Base-by-base conservation (phyloP, 164 flowering plant species). In the Litsea cubeba region DNA sequence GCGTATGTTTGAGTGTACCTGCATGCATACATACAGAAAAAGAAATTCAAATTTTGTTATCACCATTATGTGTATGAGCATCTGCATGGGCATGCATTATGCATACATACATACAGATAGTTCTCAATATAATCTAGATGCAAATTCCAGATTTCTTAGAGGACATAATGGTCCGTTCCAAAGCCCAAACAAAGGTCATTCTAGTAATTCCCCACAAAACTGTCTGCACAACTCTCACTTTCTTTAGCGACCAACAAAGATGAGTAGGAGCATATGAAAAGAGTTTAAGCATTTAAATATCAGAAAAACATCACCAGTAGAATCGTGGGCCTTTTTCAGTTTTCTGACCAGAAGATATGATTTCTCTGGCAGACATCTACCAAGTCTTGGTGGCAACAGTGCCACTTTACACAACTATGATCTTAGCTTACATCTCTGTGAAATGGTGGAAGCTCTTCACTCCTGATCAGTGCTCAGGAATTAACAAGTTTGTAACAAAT, bases 381-480 rank as follows among this genome's bases (percentile, higher is more conserved):
- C 88, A 88, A 74, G 87, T 89, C 62, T 81, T 90, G 75, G 83
- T 77, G 57, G 91, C 95, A 28, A 85, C 78, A 15, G 84, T 89
- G 62, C 98, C 98, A 2, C 77, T 94, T 51, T 91, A 90, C 71
- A 79, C 87, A 32, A 84, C 86, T 69, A 87, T 90, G 91, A 74
- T 88, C 70, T 72, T 88, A 73, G 97, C 91, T 69, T 91, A 88
- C 77, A 51, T 81, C 5, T 90, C 94, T 22, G 79, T 87, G n/a
- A 89, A 83, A 82, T 85, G 90, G 85, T 84, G 85, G 88, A 89
- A 87, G 77, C 80, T 94, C 69, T 94, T 94, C 81, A 83, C 90
- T 17, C 84, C 89, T 23, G 97, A 89, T 65, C 97, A 93, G 82
- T 93, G 97, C 80, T 74, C 90, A 3, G 98, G 95, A 70, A 93